Conservation (phyloP, 1,139 yeast species). For the Saccharomyces hybrid region DNA sequence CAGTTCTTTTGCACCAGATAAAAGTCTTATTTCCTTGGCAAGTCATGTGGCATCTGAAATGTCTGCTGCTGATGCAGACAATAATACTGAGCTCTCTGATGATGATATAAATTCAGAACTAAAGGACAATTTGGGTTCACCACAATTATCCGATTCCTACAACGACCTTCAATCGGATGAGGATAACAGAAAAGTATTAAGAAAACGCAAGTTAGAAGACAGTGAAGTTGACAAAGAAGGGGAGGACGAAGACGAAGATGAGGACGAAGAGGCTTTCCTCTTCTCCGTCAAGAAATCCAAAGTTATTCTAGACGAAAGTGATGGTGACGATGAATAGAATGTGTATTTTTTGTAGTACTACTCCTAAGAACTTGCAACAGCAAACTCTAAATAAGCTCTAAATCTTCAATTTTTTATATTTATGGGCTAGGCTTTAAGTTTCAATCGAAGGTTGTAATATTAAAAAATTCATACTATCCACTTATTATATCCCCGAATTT, state of each 20-base stretch:
- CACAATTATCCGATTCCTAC: background rate
- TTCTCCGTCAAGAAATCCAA: slow-evolving; percentile 3
- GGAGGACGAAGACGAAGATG: background rate
- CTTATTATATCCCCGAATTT: too few relatives aligned
- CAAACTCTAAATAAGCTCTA: too few relatives aligned
- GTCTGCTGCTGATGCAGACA: slow-evolving; percentile 6
- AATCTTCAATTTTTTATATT: too few relatives aligned
- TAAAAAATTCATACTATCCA: too few relatives aligned
- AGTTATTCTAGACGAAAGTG: slow-evolving; percentile 1
- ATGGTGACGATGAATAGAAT: background rate
- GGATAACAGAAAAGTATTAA: background rate
- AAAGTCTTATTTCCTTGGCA: slow-evolving; percentile 11
- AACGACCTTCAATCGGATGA: background rate
- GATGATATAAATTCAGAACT: background rate
- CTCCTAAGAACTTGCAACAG: too few relatives aligned
- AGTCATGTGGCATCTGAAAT: background rate
- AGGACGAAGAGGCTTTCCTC: slow-evolving; percentile 4
- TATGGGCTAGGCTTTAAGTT: too few relatives aligned
- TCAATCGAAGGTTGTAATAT: too few relatives aligned
- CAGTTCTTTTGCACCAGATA: slow-evolving; percentile 9
- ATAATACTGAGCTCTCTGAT: background rate
- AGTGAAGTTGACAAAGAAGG: background rate
- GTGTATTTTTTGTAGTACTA: background rate
- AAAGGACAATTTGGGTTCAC: background rate
- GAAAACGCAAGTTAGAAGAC: background rate